Base-by-base conservation (phyloP, 2,329 filamentous ascomycete species). In the Nothomitra cinnamomea region DNA sequence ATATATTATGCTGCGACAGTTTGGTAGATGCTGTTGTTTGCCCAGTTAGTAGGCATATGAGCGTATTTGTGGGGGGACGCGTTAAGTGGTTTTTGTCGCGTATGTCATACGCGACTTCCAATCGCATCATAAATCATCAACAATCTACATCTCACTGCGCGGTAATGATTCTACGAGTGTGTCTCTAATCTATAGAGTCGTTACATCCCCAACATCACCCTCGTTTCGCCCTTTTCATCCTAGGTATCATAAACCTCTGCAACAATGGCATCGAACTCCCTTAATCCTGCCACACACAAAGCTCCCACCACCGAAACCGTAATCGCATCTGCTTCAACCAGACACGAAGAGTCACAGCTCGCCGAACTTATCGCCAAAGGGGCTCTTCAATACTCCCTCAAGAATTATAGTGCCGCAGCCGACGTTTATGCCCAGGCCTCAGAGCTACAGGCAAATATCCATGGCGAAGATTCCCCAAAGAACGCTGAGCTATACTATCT, bases 401-500 rank as follows among this genome's bases (percentile, higher is more conserved):
- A 90, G 71, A 85, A 94, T 66, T 95, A 88, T 67, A 79, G 84
- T 53, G 82, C 83, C 50, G 88, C 92, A 8, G 80, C 87, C 54
- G 90, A 96, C 63, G 73, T 89, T 58, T 96, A 89, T 70, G 89
- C 88, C 43, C 79, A 83, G 63, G 92, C 92, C 32, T 87, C 87
- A 54, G 86, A 94, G 66, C 77, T 95, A 57, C 92, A 98, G 69
- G 87, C 86, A 55, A 80, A 87, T 66, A 74, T 95, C 66, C 92
- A 95, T 66, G 92, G 90, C 66, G 92, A 96, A 69, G 85, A 94
- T 76, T 81, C 81, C 15, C 80, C 86, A 2, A 82, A 87, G 55
- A 98, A 98, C 62, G 90, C 89, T 51, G 90, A 96, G 65, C 79
- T 98, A 48, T 79, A 96, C 19, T 98, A 94, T 67, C 79, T 88